Evolutionary conservation across 371 early-diverging fungal species (phyloP), one percentile per base, ranked within the genome.

Genomic region (Zopfochytrium polystomum): DNA sequence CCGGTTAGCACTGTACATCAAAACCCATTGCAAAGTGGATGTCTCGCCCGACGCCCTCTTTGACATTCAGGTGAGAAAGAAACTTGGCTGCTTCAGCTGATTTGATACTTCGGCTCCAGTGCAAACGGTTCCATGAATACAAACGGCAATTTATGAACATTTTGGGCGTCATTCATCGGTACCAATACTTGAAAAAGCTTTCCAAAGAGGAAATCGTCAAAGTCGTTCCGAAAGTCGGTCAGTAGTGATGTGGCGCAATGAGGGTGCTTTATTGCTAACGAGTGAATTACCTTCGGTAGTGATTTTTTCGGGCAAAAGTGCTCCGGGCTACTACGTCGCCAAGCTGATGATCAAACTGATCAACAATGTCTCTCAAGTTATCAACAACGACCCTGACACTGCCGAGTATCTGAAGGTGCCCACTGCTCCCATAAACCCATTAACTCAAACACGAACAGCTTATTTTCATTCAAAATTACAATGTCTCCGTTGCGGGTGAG

Each of bases 141-240:
- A 94, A 95, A 82, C 90, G 95, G 63, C 95, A 95, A 80, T 91
- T 89, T 73, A 90, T 95, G 91, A 95, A 95, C 79, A 92, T 95
- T 63, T 74, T 95, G 32, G 77, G 73, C 46, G 92, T 92, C 53
- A 92, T 93, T 67, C 83, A 91, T 71, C 89, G 92, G 58, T 95
- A 95, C 80, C 71, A 83, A 66, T 60, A 68, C 2, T 77, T 95
- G 65, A 90, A 91, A 80, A 75, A 60, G 18, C 78, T 93, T 88
- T 57, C 81, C 29, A 62, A 80, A 20, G 77, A 75, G 23, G 83
- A 88, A 58, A 79, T 80, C 52, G 72, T 67, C 11, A 71, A 83
- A 33, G 82, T 82, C 42, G 83, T 87, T 33, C 90, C 87, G 51
- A 89, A 90, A 56, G 92, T 90, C 3, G 65, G 69, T 71, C 51